Evolutionary conservation across 257 asterid species (phyloP), one percentile per base, ranked within the genome.

Genomic region (Haberlea rhodopensis): DNA sequence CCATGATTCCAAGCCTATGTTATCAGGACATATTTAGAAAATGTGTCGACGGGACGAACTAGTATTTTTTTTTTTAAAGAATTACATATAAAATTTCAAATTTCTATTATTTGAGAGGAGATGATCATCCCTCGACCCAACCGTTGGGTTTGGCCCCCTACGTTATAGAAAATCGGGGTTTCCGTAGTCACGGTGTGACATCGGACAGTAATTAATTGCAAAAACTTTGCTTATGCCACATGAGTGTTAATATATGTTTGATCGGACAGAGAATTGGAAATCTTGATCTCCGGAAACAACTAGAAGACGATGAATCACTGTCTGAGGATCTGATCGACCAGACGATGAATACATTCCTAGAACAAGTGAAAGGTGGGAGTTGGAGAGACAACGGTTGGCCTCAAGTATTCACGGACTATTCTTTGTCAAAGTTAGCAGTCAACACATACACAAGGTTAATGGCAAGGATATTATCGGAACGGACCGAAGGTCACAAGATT

Each of bases 321-420:
- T 73, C 97, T 0, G 99, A 94, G 77, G 99, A 87, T 71, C 8
- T 86, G 46, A 85, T 83, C 0, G 94, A 85, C 68, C 65, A 62
- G 53, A 74, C 64, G 21, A 19, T 85, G 78, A 60, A 69, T 23
- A 75, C 63, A 5, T 85, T 85, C 31, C 18, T 85, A 67, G 80
- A 81, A 20, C 89, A 85, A 85, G 87, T 61, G 27, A 77, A 71
- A 62, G 87, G 81, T 48, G 89, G 85, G 20, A 82, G 56, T 8
- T 83, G 89, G 89, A 53, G 29, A 64, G 82, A 82, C 2, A 75
- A 79, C 2, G 87, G 89, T 45, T 85, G 94, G 89, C 94, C 94
- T 32, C 82, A 81, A 13, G 79, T 77, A 15, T 79, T 73, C 9
- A 85, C 94, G 9, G 94, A 85, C 76, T 85, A 85, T 55, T 75